Conservation (phyloP, 495 filamentous ascomycete genomes). For the Geopyxis carbonaria region DNA sequence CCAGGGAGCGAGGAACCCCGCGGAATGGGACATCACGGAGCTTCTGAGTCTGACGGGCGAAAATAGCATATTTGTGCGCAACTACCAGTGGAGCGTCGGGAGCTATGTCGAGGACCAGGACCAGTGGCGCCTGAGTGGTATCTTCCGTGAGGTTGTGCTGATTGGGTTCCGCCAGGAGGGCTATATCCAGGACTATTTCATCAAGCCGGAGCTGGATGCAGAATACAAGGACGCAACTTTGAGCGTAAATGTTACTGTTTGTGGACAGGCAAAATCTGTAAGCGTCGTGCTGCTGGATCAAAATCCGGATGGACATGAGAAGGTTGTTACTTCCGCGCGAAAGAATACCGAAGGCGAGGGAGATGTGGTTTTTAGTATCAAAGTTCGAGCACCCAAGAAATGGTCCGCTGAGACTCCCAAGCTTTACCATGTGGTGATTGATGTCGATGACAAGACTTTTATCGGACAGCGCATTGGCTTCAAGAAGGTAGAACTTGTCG, state of each 20-base stretch:
- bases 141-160: constrained; percentile 51
- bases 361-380: no score
- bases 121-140: constrained; percentile 41
- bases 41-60: no score
- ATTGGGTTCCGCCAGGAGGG: constrained; percentile 35
- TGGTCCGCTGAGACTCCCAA: constrained; percentile 53
- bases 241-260: constrained; percentile 30
- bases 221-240: constrained; percentile 39
- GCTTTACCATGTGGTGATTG: constrained; percentile 36
- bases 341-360: no score
- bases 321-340: constrained; percentile 11
- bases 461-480: constrained; percentile 42
- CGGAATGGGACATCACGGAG: constrained; percentile 43
- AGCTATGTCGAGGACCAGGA: constrained; percentile 50
- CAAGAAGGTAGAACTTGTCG: constrained; percentile 39
- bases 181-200: constrained; percentile 42
- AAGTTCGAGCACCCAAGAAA: constrained; percentile 34
- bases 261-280: constrained; percentile 18
- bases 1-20: constrained; percentile 45
- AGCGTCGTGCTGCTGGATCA: constrained; percentile 26
- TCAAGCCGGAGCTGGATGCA: constrained; percentile 37
- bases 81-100: constrained; percentile 10
- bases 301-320: constrained; percentile 12
- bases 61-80: no score
- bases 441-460: constrained; percentile 27